phyloP scores from a whole-genome alignment of 2,329 filamentous ascomycete species.

The Thielaviopsis populi region DNA sequence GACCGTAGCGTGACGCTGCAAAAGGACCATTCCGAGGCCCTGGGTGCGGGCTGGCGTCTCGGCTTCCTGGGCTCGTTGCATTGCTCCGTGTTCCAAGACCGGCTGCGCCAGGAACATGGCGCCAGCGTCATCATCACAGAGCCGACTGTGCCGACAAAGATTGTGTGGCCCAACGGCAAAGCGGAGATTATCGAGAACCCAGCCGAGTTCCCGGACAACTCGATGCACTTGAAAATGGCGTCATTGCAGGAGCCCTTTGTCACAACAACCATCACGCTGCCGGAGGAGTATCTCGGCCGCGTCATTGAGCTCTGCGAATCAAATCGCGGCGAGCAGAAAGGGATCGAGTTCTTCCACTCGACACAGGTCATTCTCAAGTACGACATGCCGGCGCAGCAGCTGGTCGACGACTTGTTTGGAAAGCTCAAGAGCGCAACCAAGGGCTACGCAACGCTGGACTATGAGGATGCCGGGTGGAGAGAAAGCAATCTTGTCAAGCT shows the following conservation, averaged over 20 bases:
- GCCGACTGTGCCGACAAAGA: conserved; percentile 81
- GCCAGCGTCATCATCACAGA: conserved; percentile 94
- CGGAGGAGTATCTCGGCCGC: conserved; percentile 83
- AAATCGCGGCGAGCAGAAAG: conserved; percentile 75
- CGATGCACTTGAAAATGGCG: conserved; percentile 27
- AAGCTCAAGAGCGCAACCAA: conserved; percentile 89
- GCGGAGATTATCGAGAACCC: conserved; percentile 60
- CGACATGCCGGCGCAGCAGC: conserved; percentile 68
- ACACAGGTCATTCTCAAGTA: conserved; percentile 94
- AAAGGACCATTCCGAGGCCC: conserved; percentile 85
- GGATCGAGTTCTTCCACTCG: conserved; percentile 78
- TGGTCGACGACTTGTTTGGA: conserved; percentile 95
- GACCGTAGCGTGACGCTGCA: conserved; percentile 87
- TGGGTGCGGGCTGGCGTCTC: conserved; percentile 85
- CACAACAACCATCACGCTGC: conserved; percentile 70
- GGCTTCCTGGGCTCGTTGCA: conserved; percentile 94
- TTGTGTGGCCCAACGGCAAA: conserved; percentile 41
- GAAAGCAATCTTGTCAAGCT: conserved; percentile 71
- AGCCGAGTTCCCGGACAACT: conserved; percentile 55
- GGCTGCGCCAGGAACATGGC: conserved; percentile 83
- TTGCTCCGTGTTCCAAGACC: conserved; percentile 97
- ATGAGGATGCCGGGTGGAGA: conserved; percentile 86
- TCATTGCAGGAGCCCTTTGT: conserved; percentile 45
- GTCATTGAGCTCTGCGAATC: conserved; percentile 90
- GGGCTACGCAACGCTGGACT: conserved; percentile 90